Evolutionary conservation across 345 rosid genomes (phyloP).

Genomic region (Eucalyptus viminalis): DNA sequence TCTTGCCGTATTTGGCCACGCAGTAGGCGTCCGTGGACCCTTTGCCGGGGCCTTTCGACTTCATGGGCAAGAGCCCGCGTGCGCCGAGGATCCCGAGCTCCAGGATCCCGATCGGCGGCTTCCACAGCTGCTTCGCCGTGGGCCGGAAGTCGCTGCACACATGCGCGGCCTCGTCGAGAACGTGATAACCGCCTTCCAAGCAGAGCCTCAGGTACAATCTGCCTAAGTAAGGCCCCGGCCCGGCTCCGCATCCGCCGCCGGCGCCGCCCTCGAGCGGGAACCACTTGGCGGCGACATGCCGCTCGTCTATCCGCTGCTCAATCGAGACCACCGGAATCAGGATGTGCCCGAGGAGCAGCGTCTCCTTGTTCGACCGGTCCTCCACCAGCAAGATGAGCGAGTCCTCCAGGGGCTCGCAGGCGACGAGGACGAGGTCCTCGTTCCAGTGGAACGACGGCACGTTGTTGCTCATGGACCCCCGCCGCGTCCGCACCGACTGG

Average conservation of each 20-base stretch:
- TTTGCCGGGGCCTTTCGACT: conserved; percentile 51
- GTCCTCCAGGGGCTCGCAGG: conserved; percentile 88
- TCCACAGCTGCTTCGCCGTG: conserved; percentile 96
- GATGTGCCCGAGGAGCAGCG: conserved; percentile 37
- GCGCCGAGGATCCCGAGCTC: conserved; percentile 94
- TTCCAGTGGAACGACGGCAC: conserved; percentile 74
- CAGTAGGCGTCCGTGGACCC: conserved; percentile 92
- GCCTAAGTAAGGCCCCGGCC: conserved; percentile 45
- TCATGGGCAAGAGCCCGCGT: conserved; percentile 88
- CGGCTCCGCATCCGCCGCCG: conserved; percentile 1
- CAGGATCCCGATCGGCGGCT: conserved; percentile 76
- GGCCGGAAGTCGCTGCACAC: conserved; percentile 97
- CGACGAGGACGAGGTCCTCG: conserved; percentile 84
- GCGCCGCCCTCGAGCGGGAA: conserved; percentile 23
- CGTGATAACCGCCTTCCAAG: conserved; percentile 97
- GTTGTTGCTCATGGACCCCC: conserved; percentile 69
- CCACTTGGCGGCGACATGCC: conserved; percentile 70
- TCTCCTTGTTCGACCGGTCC: conserved; percentile 63
- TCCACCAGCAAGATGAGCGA: conserved; percentile 53
- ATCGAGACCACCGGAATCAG: conserved; percentile 60
- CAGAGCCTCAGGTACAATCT: conserved; percentile 66
- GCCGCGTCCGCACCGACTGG: conserved; percentile 69
- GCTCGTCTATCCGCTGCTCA: conserved; percentile 75
- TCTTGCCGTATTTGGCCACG: conserved; percentile 93
- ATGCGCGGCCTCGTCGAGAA: conserved; percentile 97